Evolutionary conservation across 768 basidiomycete species (phyloP).

Genomic region (Lactifluus rugatus): DNA sequence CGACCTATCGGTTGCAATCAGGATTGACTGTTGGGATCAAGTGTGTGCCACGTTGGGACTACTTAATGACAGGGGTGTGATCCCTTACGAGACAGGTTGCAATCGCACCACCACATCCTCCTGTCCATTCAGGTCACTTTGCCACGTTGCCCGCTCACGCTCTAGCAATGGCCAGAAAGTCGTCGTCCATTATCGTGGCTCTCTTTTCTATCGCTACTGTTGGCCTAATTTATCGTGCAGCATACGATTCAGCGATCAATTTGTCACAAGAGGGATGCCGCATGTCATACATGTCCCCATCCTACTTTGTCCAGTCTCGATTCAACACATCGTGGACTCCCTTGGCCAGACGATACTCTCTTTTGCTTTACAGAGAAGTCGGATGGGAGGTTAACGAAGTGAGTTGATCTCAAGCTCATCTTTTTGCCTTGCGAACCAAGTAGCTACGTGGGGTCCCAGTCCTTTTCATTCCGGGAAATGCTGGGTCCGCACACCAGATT

Average conservation of each 20-base stretch:
- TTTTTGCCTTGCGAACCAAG: conserved; percentile 5
- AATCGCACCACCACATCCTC: too few species aligned
- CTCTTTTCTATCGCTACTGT: conserved; percentile 1
- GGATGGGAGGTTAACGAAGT: conserved; percentile 71
- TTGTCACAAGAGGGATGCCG: conserved; percentile 87
- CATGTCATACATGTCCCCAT: conserved; percentile 95
- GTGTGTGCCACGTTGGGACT: too few species aligned
- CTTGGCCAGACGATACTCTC: conserved; percentile 61
- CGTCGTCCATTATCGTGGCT: background rate
- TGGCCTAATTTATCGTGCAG: conserved; percentile 9
- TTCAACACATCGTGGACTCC: conserved; percentile 65
- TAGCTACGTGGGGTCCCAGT: conserved; percentile 61
- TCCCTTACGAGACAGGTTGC: too few species aligned
- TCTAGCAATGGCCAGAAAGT: background rate
- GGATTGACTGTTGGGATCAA: too few species aligned
- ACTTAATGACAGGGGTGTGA: too few species aligned
- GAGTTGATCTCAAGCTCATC: conserved; percentile 15
- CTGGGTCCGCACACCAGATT: conserved; percentile 88
- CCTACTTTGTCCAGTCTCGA: conserved; percentile 63
- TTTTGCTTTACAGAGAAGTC: conserved; percentile 87
- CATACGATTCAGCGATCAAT: conserved; percentile 7
- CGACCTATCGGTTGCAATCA: too few species aligned
- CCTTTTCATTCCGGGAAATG: conserved; percentile 94
- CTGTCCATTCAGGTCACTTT: background rate
- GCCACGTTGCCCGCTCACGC: background rate